These are phyloP conservation scores for Farysia itapuensis DNA, from an alignment of 1,284 basidiomycete genomes.

Conservation along the genomic window DNA sequence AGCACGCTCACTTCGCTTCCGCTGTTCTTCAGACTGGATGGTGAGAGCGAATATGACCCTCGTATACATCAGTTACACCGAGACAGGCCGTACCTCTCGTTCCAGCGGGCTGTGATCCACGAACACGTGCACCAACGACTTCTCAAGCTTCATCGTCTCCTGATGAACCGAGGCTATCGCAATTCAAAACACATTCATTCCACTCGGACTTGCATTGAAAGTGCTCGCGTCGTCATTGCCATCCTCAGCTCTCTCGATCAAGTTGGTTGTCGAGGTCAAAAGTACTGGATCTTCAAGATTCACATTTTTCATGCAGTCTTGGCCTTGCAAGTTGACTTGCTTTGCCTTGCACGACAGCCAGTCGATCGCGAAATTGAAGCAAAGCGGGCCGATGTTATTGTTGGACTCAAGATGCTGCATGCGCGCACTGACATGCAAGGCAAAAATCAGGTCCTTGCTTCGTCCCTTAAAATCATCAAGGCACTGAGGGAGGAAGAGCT, in stretches of 20 bases:
- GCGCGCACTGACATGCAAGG: constrained; percentile 31
- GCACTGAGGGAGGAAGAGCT: constrained; percentile 28
- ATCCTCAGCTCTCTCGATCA: constrained; percentile 18
- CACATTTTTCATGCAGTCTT: constrained; percentile 37
- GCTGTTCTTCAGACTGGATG: constrained; percentile 40
- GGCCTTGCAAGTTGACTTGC: constrained; percentile 32
- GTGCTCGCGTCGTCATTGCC: constrained; percentile 29
- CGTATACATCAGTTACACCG: constrained; percentile 38
- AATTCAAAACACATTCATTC: constrained; percentile 46
- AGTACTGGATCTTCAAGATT: constrained; percentile 36
- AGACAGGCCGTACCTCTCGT: constrained; percentile 42
- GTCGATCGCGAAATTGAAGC: constrained; percentile 21
- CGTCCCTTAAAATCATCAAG: constrained; percentile 39
- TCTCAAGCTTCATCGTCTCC: constrained; percentile 46
- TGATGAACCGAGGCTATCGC: constrained; percentile 45
- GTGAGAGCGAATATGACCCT: constrained; percentile 43
- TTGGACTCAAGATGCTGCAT: constrained; percentile 36
- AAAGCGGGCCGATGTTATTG: constrained; percentile 26
- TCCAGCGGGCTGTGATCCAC: constrained; percentile 44
- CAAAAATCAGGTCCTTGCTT: constrained; percentile 24
- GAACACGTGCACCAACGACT: constrained; percentile 46
- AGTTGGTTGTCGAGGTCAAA: constrained; percentile 17
- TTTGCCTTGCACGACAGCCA: constrained; percentile 24
- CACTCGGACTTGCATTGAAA: constrained; percentile 40
- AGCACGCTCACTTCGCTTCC: constrained; percentile 33